phyloP scores from a whole-genome alignment of 352 stramenopile genomes.

The Elongisporangium undulatum region DNA sequence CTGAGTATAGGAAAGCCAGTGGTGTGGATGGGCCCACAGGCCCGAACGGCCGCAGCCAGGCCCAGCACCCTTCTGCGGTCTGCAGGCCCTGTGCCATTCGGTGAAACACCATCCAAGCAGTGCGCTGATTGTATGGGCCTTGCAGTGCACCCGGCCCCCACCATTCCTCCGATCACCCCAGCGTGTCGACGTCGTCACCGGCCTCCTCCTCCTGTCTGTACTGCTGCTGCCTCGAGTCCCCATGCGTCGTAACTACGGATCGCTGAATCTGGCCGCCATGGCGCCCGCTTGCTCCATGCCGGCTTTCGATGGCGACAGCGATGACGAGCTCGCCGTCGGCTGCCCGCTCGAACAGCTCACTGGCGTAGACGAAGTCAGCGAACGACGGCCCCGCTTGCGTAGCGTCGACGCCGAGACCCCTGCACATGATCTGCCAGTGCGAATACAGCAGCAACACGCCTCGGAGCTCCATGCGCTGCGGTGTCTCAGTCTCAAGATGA shows the following conservation, averaged over 20 bases:
- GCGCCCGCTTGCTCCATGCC: slow-evolving; percentile 22
- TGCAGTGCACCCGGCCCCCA: neutral
- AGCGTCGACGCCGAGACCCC: slow-evolving; percentile 6
- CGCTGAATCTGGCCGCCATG: slow-evolving; percentile 42
- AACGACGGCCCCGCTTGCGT: neutral
- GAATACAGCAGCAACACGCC: slow-evolving; percentile 30
- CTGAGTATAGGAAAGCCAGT: neutral
- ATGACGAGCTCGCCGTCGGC: slow-evolving; percentile 29
- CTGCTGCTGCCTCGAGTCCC: neutral
- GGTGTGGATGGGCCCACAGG: neutral
- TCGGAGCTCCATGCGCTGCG: slow-evolving; percentile 41
- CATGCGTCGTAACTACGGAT: slow-evolving; percentile 58
- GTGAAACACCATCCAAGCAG: neutral
- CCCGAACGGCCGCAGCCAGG: neutral
- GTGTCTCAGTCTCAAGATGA: slow-evolving; percentile 52
- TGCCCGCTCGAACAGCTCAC: slow-evolving; percentile 27
- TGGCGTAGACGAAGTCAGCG: neutral
- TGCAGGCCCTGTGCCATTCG: neutral
- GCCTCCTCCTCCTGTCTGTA: neutral
- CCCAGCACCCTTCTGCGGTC: neutral
- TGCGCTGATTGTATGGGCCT: neutral
- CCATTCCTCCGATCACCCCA: neutral
- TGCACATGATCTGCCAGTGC: slow-evolving; percentile 12
- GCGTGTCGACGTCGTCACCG: neutral
- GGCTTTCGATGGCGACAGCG: slow-evolving; percentile 10